phyloP scores from a whole-genome alignment of 129 eudicot species.

The Centaurea solstitialis region DNA sequence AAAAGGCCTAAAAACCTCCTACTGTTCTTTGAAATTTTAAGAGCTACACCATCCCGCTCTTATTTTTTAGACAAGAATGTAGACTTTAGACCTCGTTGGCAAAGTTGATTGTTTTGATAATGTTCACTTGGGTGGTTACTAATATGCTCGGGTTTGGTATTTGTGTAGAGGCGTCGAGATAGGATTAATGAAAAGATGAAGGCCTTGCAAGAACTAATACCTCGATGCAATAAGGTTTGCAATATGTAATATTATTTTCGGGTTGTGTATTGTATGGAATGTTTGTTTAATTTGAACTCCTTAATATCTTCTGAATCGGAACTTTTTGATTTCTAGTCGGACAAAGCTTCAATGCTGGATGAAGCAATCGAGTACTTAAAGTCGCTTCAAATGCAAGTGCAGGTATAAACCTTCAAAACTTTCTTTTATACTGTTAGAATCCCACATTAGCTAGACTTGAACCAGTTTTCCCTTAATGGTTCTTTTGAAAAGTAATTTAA shows the following conservation, averaged over 20 bases:
- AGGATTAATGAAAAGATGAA: conserved; percentile 83
- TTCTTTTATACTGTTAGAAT: neutral
- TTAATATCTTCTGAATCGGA: neutral
- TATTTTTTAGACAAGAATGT: too few relatives aligned
- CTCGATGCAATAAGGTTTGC: conserved; percentile 78
- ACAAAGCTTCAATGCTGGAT: conserved; percentile 93
- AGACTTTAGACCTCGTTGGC: too few relatives aligned
- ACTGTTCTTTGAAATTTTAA: too few relatives aligned
- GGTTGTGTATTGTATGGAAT: conserved; percentile 3
- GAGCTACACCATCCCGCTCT: too few relatives aligned
- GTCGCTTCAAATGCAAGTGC: conserved; percentile 80
- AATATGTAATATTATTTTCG: neutral
- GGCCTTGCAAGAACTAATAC: conserved; percentile 83
- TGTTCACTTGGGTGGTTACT: neutral
- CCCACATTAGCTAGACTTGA: neutral
- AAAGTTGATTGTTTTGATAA: neutral
- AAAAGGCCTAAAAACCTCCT: too few relatives aligned
- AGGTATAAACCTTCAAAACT: conserved; percentile 36
- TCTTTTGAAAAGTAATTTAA: neutral
- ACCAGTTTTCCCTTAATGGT: neutral
- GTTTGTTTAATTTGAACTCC: neutral
- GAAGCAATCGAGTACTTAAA: conserved; percentile 83
- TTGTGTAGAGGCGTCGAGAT: conserved; percentile 81
- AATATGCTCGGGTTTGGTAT: neutral
- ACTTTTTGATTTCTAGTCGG: conserved; percentile 45